Conservation (phyloP, 225 moss, liverwort and hornwort species). For the Lunularia cruciata region DNA sequence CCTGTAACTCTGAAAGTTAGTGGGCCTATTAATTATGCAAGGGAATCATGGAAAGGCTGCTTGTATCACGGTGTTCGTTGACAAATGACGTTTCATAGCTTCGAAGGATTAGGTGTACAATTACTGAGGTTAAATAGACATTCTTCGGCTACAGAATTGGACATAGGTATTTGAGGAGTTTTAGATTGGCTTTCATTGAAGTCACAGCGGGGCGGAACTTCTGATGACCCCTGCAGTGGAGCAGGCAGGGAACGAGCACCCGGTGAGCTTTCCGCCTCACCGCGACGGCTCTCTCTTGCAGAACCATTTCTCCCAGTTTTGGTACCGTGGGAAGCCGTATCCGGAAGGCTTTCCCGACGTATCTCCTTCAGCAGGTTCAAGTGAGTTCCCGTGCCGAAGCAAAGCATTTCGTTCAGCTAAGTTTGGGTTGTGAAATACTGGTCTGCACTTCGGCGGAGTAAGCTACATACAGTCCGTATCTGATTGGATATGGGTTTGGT, state of each 20-base stretch:
- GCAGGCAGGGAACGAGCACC: conserved; percentile 19
- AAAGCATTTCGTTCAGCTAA: no score
- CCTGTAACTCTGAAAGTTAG: no score
- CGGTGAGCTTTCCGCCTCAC: conserved; percentile 12
- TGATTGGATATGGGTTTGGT: no score
- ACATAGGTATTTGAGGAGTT: no score
- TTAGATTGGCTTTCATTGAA: no score
- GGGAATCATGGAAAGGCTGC: neutral
- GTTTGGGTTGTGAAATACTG: no score
- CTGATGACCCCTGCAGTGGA: conserved; percentile 20
- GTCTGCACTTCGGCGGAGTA: no score
- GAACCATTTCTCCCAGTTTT: neutral
- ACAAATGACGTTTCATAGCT: conserved; percentile 2
- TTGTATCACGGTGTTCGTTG: no score
- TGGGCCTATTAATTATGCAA: no score
- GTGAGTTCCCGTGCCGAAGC: conserved; percentile 1
- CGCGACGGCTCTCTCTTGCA: conserved; percentile 1
- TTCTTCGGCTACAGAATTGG: no score
- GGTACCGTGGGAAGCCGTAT: neutral
- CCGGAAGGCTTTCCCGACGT: neutral
- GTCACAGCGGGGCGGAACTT: neutral
- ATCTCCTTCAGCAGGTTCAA: neutral
- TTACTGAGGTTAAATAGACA: neutral
- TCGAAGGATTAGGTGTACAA: neutral
- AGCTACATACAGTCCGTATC: no score